Conservation (phyloP, 345 rosid genomes). For the Acer saccharum region DNA sequence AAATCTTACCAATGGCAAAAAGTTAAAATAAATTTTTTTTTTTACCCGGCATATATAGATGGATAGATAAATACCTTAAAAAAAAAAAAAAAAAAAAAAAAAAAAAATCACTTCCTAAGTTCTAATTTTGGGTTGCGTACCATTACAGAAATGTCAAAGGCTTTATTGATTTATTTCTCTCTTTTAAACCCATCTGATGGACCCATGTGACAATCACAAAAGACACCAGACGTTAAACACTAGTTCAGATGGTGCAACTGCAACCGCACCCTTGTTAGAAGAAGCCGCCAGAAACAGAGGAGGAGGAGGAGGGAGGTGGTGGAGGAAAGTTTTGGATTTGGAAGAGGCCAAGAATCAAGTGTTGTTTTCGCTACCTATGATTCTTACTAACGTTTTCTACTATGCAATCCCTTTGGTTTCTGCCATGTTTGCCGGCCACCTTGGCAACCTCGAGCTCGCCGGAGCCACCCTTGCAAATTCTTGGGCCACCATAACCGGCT, state of each 20-base stretch:
- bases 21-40: too few relatives aligned
- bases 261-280: constrained; percentile 26
- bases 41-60: too few relatives aligned
- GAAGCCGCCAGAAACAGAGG: neutral
- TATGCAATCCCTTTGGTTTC: constrained; percentile 62
- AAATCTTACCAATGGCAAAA: too few relatives aligned
- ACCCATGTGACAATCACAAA: too few relatives aligned
- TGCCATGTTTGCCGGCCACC: constrained; percentile 82
- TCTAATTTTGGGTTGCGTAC: too few relatives aligned
- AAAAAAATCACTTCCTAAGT: too few relatives aligned
- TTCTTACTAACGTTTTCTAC: constrained; percentile 55
- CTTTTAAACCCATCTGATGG: neutral
- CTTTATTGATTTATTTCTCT: too few relatives aligned
- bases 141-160: too few relatives aligned
- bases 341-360: constrained; percentile 63
- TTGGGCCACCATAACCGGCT: constrained; percentile 80
- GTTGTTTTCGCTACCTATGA: constrained; percentile 67
- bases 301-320: constrained; percentile 18
- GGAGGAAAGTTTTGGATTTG: constrained; percentile 44
- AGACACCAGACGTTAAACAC: constrained; percentile 1
- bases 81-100: too few relatives aligned
- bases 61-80: too few relatives aligned
- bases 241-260: neutral
- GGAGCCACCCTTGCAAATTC: constrained; percentile 88
- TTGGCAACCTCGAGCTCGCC: constrained; percentile 77